These are phyloP conservation scores for Dorcoceras hygrometricum DNA, from an alignment of 257 asterid genomes.

Conservation along the genomic window DNA sequence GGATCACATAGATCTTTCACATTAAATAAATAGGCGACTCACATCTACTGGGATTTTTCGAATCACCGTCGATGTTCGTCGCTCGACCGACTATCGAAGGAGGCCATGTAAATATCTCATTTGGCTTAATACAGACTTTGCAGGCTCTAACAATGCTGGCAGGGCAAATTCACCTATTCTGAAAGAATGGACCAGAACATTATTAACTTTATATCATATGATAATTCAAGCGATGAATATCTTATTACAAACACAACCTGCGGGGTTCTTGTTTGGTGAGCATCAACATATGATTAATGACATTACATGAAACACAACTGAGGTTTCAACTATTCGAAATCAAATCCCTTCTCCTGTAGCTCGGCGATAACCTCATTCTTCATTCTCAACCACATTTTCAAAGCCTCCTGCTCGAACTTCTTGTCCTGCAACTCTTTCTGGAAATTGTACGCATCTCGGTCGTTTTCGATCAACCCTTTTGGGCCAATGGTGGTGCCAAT, in stretches of 20 bases:
- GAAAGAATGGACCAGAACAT: too few species aligned
- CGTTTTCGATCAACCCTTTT: slow-evolving; percentile 65
- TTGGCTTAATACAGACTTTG: too few species aligned
- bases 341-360: slow-evolving; percentile 77
- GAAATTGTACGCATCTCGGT: slow-evolving; percentile 53
- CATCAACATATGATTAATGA: background rate
- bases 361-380: slow-evolving; percentile 67
- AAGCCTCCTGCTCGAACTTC: slow-evolving; percentile 82
- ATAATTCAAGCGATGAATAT: too few species aligned
- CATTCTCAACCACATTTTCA: slow-evolving; percentile 90
- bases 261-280: background rate
- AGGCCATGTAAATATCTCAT: too few species aligned
- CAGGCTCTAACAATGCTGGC: too few species aligned
- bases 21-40: too few species aligned
- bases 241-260: background rate
- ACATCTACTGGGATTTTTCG: too few species aligned
- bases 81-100: too few species aligned
- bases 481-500: slow-evolving; percentile 96
- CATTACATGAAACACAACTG: background rate
- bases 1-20: too few species aligned
- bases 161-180: too few species aligned
- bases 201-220: too few species aligned
- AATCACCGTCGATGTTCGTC: too few species aligned
- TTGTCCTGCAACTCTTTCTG: slow-evolving; percentile 86
- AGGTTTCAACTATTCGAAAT: slow-evolving; percentile 37